phyloP scores from a whole-genome alignment of 192 early-diverging fungal genomes.

The Dimargaris verticillata region DNA sequence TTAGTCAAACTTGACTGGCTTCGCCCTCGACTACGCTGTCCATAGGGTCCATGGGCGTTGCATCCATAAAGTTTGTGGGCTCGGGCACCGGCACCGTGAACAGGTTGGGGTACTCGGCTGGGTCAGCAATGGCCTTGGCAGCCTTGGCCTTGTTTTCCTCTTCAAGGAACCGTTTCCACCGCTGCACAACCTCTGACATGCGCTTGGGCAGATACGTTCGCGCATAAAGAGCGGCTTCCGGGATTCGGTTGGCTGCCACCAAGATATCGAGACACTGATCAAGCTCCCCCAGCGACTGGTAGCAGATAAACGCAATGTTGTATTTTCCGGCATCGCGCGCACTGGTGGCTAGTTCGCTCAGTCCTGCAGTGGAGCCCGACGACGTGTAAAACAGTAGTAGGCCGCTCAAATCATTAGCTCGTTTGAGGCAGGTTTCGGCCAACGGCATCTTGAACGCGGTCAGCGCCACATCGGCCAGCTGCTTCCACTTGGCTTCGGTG shows the following conservation, averaged over 20 bases:
- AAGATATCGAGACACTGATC: constrained; percentile 80
- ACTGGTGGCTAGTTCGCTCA: constrained; percentile 51
- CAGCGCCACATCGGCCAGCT: constrained; percentile 79
- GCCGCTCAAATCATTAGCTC: constrained; percentile 81
- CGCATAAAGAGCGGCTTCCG: constrained; percentile 91
- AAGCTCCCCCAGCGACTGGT: constrained; percentile 52
- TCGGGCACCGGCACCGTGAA: constrained; percentile 66
- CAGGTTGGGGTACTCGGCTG: constrained; percentile 62
- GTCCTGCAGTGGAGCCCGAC: constrained; percentile 62
- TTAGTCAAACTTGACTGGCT: too few species aligned
- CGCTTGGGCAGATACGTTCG: constrained; percentile 71
- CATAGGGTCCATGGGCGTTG: not conserved
- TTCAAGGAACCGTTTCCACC: constrained; percentile 65
- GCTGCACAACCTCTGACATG: constrained; percentile 43
- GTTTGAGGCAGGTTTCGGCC: constrained; percentile 76
- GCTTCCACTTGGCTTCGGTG: constrained; percentile 87
- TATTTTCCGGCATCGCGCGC: constrained; percentile 52
- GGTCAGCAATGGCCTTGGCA: constrained; percentile 78
- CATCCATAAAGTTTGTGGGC: constrained; percentile 29
- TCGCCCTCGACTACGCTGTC: too few species aligned
- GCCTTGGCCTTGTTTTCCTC: constrained; percentile 56
- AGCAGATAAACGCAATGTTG: constrained; percentile 85
- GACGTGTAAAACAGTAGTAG: constrained; percentile 82
- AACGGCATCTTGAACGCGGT: constrained; percentile 77
- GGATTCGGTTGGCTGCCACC: constrained; percentile 67